Percentiles rank a stretch among this genome's conserved stretches.
Conservation (phyloP, 2,329 filamentous ascomycete species). For the Dothistroma septosporum region DNA sequence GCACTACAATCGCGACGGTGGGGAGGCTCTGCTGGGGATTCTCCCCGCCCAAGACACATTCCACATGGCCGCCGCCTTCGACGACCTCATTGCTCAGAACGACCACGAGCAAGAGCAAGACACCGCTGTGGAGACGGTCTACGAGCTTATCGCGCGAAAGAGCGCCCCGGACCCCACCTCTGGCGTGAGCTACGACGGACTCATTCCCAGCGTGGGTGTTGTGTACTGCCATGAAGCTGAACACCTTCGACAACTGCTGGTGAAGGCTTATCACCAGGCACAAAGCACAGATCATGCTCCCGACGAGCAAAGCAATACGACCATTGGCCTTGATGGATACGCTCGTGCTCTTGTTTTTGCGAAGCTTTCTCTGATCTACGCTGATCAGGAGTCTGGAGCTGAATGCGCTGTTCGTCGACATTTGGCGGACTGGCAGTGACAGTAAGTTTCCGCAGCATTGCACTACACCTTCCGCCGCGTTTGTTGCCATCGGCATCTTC, state of each 20-base stretch:
- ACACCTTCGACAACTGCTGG: neutral
- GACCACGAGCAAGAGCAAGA: conserved; percentile 4
- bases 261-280: neutral
- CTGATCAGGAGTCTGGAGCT: neutral
- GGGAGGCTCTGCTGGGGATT: conserved; percentile 1
- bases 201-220: neutral
- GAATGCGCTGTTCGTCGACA: neutral
- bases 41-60: neutral
- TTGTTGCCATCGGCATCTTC: neutral
- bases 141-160: neutral
- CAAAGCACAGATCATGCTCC: neutral
- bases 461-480: neutral
- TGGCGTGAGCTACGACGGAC: neutral
- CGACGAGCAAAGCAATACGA: neutral
- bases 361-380: neutral
- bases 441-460: neutral
- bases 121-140: neutral
- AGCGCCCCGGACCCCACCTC: neutral
- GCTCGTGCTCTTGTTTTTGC: neutral
- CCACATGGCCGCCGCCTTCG: neutral
- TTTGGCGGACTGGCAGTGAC: neutral
- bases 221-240: neutral
- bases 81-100: conserved; percentile 7
- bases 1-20: conserved; percentile 6
- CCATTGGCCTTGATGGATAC: neutral